Percentiles rank a stretch among this genome's conserved stretches.
Evolutionary conservation across 108 stramenopile species (phyloP).

Genomic region (Conticribra guillardii): DNA sequence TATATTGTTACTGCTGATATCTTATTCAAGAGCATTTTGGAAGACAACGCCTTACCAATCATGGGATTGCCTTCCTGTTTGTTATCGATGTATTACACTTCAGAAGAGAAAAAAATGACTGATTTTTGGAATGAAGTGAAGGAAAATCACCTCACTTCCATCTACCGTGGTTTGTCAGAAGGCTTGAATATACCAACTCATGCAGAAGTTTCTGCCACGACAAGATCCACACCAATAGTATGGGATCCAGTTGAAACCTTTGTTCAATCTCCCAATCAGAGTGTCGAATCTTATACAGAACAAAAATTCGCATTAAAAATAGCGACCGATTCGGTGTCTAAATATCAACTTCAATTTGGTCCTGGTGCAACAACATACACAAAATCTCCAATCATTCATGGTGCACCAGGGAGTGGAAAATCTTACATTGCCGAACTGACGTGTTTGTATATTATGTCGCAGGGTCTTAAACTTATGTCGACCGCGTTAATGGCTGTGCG

Average conservation of each 20-base stretch:
- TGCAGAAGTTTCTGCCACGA: background rate
- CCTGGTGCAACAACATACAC: background rate
- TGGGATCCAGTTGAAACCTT: constrained; percentile 11
- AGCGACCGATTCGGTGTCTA: background rate
- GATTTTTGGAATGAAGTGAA: constrained; percentile 2
- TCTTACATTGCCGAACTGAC: constrained; percentile 2
- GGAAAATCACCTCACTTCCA: background rate
- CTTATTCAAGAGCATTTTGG: background rate
- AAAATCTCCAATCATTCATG: too few species aligned
- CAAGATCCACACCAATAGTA: background rate
- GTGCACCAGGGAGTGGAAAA: too few species aligned
- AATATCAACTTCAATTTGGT: background rate
- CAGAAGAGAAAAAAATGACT: background rate
- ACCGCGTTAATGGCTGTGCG: constrained; percentile 29
- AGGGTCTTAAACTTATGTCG: constrained; percentile 18
- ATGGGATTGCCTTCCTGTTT: constrained; percentile 21
- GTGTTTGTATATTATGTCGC: constrained; percentile 16
- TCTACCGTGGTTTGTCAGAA: background rate
- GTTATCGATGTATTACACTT: background rate
- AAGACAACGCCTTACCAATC: constrained; percentile 18
- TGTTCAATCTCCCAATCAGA: background rate
- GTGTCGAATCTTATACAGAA: constrained; percentile 15
- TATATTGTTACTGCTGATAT: constrained; percentile 3
- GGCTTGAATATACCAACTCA: background rate
- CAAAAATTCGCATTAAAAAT: background rate